Base-by-base conservation (phyloP, 2,329 filamentous ascomycete genomes). In the Xylaria arbuscula region DNA sequence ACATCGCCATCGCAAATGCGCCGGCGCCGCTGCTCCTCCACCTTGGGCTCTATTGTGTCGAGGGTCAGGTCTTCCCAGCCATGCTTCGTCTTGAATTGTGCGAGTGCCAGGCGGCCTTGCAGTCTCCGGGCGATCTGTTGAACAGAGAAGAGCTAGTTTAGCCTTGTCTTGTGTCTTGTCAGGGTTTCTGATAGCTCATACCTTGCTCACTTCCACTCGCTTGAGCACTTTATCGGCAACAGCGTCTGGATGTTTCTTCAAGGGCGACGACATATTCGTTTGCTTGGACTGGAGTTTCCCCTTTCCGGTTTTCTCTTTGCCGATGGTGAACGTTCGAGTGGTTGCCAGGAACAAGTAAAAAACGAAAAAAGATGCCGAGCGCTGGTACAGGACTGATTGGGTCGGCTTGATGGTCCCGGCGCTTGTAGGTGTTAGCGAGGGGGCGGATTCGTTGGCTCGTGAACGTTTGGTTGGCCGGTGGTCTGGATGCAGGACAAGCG, bases 31-130 rank as follows among this genome's bases (percentile, higher is more conserved):
- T 95, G 89, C 78, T 94, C 88, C 78, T 95, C 91, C 71, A 95
- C 84, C 79, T 91, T 92, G 60, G 93, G 93, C 81, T 97, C 93
- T 82, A 97, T 93, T 70, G 86, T 90, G 79, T 94, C 93, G 77
- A 97, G 88, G 71, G 92, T 93, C 79, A 97, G 87, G 80, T 96
- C 93, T 81, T 98, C 92, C 90, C 94, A 97, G 79, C 94, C 94
- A 83, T 97, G 92, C 82, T 97, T 94, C 74, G 96, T 94, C 84
- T 98, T 98, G 87, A 98, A 96, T 81, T 97, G 96, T 79, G 96
- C 96, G 72, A 98, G 89, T 67, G 96, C 95, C 68, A 99, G 89
- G 72, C 95, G 93, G 84, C 97, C 94, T 83, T 98, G 94, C 64
- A 99, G 86, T 77, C 92, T 92, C 79, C 95, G 88, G 75, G 94